Percentiles rank a stretch among this genome's conserved stretches.
Evolutionary conservation across 441 rosid genomes (phyloP).

Genomic region (Melastoma candidum): DNA sequence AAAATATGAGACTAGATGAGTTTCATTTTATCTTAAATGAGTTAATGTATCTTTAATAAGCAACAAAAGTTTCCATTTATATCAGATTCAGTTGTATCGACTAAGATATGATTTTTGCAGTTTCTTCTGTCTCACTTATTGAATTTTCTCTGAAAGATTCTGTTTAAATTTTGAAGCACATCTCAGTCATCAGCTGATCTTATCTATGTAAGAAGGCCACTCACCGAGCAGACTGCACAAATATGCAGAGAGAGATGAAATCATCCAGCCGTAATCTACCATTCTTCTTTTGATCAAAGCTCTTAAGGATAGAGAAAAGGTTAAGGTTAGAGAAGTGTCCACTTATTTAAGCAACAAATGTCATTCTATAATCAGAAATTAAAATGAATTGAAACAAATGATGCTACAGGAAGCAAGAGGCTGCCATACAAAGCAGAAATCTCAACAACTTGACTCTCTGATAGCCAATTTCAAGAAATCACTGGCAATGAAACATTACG

Average conservation of each 20-base stretch:
- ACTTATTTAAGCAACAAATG: neutral
- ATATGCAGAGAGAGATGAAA: conserved; percentile 62
- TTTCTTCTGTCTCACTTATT: no score
- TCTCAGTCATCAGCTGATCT: conserved; percentile 1
- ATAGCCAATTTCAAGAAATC: no score
- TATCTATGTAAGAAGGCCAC: conserved; percentile 5
- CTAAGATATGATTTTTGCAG: no score
- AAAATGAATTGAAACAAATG: conserved; percentile 2
- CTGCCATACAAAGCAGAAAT: no score
- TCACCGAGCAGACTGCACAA: conserved; percentile 56
- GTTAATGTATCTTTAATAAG: no score
- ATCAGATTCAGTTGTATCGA: no score
- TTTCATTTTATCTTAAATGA: no score
- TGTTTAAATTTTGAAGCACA: neutral
- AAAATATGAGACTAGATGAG: no score
- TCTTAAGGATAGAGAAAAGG: conserved; percentile 24
- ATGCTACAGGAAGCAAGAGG: neutral
- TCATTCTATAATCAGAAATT: neutral
- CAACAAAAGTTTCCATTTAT: no score
- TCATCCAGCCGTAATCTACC: conserved; percentile 54
- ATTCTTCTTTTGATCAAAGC: conserved; percentile 55
- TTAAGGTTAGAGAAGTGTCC: neutral
- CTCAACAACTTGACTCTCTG: no score
- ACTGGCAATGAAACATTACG: no score
- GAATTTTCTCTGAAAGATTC: no score